phyloP scores from a whole-genome alignment of 306 rosid species.

The Sechiopsis laciniata region DNA sequence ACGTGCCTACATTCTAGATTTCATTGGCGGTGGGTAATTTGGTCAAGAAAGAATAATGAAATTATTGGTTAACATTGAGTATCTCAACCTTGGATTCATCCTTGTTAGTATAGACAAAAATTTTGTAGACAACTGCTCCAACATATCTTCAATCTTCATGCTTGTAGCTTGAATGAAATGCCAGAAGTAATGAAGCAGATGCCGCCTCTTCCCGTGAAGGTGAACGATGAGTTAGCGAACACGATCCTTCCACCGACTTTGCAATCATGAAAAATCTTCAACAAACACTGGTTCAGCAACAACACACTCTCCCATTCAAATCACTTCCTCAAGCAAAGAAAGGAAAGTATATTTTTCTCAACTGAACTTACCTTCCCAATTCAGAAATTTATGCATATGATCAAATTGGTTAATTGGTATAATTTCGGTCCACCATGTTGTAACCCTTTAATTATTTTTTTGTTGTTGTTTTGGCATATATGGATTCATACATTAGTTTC shows the following conservation, averaged over 20 bases:
- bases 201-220: constrained; percentile 88
- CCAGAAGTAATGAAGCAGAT: constrained; percentile 96
- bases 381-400: constrained; percentile 18
- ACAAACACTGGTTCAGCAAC: constrained; percentile 10
- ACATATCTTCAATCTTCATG: constrained; percentile 7
- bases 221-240: constrained; percentile 77
- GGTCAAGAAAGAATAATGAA: too few species aligned
- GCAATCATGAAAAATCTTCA: constrained; percentile 41
- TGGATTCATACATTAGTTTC: constrained; percentile 16
- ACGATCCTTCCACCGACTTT: constrained; percentile 59
- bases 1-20: too few species aligned
- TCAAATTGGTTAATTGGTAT: constrained; percentile 14
- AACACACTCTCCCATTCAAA: neutral
- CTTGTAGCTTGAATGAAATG: constrained; percentile 52
- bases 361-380: neutral
- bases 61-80: too few species aligned
- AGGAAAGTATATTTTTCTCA: constrained; percentile 11
- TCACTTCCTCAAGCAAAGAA: constrained; percentile 10
- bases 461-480: neutral
- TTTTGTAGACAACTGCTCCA: neutral
- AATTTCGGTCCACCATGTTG: neutral
- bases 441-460: constrained; percentile 2
- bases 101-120: neutral
- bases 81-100: too few species aligned
- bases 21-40: too few species aligned